Evolutionary conservation across 441 rosid species (phyloP), one percentile per base, ranked within the genome.

Genomic region (Pelargonium fulgidum): DNA sequence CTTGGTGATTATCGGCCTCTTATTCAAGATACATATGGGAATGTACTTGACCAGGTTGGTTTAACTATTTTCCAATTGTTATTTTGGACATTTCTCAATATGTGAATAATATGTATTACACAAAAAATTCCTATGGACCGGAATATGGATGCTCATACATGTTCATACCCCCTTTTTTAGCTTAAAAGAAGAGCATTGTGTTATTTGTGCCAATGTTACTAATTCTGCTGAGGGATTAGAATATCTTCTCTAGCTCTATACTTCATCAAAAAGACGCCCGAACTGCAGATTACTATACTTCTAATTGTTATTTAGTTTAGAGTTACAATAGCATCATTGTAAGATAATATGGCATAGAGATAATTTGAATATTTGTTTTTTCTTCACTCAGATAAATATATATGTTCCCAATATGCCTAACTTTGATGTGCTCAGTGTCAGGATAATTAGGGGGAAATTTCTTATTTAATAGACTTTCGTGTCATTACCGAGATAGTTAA

Each of bases 1-100:
- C 89, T 95, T 67, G 99, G 99, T 71, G 99, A 95, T 78, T 95
- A 90, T 76, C 96, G 99, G 62, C 98, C 99, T 12, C 73, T 92
- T 68, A 81, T 87, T 59, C 95, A 90, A 68, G 99, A 95, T 78
- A 68, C 86, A 73, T 62, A 78, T 56, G 99, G 98, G 54, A 85
- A 90, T 77, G 87, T 85, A 69, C 86, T 95, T 73, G 99, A 95
- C 81, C 97, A 87, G 97, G 98, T 96, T 79, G 72, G 83, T 68
- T 70, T 29, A 66, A 67, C 52, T 72, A 68, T 36, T 75, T 33
- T 72, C 47, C 11, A 66, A 70, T 59, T 19, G 10, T 64, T 62
- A 3, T 52, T 56, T 19, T 56, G 19, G 62, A 16, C 24, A 16
- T 19, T 56, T 56, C 62, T 56, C 26, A 16, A 33, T 33, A 33